Evolutionary conservation across 2,329 filamentous ascomycete genomes (phyloP).

Genomic region (Colletotrichum filicis): DNA sequence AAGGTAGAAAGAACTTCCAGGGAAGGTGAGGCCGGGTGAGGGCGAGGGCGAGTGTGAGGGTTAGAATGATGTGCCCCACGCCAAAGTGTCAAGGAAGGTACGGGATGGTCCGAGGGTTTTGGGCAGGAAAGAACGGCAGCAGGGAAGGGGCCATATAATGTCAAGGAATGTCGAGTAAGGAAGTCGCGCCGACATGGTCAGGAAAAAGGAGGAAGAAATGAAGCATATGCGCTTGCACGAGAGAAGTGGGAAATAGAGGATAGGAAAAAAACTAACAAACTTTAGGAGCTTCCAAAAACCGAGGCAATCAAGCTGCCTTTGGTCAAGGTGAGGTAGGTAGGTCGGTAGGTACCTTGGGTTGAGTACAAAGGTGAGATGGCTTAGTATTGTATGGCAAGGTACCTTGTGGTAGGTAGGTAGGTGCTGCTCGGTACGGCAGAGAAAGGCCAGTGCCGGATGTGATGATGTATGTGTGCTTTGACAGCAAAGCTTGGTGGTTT

Average conservation of each 20-base stretch:
- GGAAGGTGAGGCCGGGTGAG: not conserved
- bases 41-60: not conserved
- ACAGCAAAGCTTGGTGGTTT: constrained; percentile 6
- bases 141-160: not conserved
- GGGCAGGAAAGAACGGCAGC: not conserved
- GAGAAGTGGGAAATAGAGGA: not conserved
- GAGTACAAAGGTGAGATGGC: too few species aligned
- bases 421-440: not conserved
- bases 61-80: not conserved
- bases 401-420: too few species aligned
- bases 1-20: not conserved
- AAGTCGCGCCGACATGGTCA: not conserved
- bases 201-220: not conserved
- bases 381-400: too few species aligned
- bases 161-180: not conserved
- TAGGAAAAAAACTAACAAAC: not conserved
- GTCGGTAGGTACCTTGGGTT: not conserved
- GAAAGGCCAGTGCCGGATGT: not conserved
- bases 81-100: not conserved
- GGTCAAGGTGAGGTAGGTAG: not conserved
- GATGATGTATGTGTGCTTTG: not conserved
- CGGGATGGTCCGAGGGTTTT: not conserved
- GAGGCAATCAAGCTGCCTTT: not conserved
- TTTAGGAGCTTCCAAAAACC: not conserved
- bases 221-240: not conserved